Evolutionary conservation across 768 basidiomycete genomes (phyloP), one percentile per base, ranked within the genome.

Genomic region (Glaciozyma martinii): DNA sequence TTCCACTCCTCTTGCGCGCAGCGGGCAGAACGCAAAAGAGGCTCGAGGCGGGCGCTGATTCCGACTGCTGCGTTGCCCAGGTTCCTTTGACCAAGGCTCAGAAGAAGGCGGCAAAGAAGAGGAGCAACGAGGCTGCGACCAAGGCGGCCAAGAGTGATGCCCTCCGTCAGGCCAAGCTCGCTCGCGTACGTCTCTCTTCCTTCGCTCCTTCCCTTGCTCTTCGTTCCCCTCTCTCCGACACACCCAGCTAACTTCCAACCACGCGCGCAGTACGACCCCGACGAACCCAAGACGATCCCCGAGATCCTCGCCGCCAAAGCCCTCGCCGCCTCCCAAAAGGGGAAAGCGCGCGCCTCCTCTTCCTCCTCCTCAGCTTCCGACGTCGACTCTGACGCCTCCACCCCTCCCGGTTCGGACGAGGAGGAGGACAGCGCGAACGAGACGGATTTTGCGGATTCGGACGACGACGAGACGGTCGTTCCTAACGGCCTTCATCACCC

Each of bases 261-360:
- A 50, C 46, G 25, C n/a, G 7, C 52, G 30, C 68, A 98, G 92
- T 87, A 95, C 71, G 91, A 98, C 76, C 94, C 94, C 1, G 86
- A 85, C 9, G 92, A 94, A 77, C 82, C 92, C 74, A 89, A 89
- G 73, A 83, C 84, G 16, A 77, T 85, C 53, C 74, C 89, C 32
- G 89, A 95, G 64, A 74, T 79, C 53, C 80, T 74, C 60, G 66
- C 66, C 59, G 72, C 71, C 43, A 49, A 74, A 67, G 70, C 67
- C 21, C 63, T 70, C n/a, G 67, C 78, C 77, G 63, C 64, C 57
- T 50, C 30, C 4, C 12, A 27, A 15, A 44, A 46, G 44, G 46
- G 50, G 25, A 81, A 80, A 71, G 66, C 60, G 55, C 72, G 71
- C 65, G 65, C 61, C 42, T 61, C 61, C 30, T 55, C 62, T 3